Base-by-base conservation (phyloP, 495 filamentous ascomycete species). In the Beverwykella pulmonaria region DNA sequence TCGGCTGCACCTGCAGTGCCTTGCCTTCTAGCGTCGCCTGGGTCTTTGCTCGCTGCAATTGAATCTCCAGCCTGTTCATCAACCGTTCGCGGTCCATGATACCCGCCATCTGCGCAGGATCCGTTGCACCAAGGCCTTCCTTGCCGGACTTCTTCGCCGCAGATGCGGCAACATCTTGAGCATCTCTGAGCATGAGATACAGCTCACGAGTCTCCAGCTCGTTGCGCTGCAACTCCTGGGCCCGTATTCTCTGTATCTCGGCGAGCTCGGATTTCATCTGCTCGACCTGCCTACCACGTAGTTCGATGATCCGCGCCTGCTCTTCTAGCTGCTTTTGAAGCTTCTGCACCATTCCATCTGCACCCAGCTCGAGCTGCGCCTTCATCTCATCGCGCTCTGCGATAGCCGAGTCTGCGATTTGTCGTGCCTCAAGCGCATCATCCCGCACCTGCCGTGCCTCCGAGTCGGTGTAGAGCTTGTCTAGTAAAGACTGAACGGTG, bases 131-230 rank as follows among this genome's bases (percentile, higher is more conserved):
- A 17, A 85, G 72, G 50, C 79, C 82, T 20, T 80, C 81, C 61
- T 81, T 80, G 39, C 78, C 77, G 48, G 82, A 80, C 78, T 93
- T 93, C 65, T 88, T 90, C 23, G 73, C 71, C 8, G 54, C 67
- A 1, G 73, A 74, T n/a, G 77, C 92, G 41, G 94, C 93, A 66
- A 95, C 90, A 75, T 98, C 94, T 76, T 98, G 94, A 29, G 94
- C 94, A 78, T 98, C 94, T 58, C 95, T 87, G 54, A 98, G 89
- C 94, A 98, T 98, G 41, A 98, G 88, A 78, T 98, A 98, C 12
- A 98, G 80, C 79, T 98, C 94, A 71, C 94, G 84, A 0, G 95
- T 98, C 75, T 98, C 94, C 26, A 98, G 76, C 76, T 98, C 94
- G 72, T 96, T 94, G 49, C 93, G 86, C 75, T 98, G 94, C 53